Evolutionary conservation across 2,329 filamentous ascomycete species (phyloP).

Genomic region (Ascochyta viciae-villosae): DNA sequence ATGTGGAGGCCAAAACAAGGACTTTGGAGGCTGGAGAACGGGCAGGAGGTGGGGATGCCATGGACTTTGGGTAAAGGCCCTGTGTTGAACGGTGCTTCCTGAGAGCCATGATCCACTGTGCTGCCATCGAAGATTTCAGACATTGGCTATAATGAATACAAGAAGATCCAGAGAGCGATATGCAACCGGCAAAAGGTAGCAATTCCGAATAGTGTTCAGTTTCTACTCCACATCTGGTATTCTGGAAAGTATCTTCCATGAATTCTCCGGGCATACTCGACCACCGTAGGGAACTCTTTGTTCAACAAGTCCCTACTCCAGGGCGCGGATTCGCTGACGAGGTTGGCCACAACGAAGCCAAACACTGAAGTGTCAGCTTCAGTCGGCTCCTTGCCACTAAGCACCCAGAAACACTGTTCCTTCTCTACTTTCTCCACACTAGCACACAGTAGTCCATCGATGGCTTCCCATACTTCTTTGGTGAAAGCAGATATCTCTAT

Average conservation of each 20-base stretch:
- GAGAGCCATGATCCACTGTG: background rate
- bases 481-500: constrained; percentile 59
- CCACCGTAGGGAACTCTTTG: constrained; percentile 55
- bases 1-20: constrained; percentile 46
- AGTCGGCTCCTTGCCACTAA: constrained; percentile 61
- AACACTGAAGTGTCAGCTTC: constrained; percentile 66
- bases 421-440: constrained; percentile 42
- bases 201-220: background rate
- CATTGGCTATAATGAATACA: background rate
- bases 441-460: constrained; percentile 55
- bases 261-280: constrained; percentile 65
- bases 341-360: constrained; percentile 62
- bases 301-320: constrained; percentile 55
- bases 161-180: background rate
- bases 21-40: constrained; percentile 19
- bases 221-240: constrained; percentile 54
- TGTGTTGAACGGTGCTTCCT: background rate
- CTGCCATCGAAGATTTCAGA: background rate
- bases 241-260: constrained; percentile 65
- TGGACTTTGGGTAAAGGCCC: constrained; percentile 25
- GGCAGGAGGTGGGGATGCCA: constrained; percentile 28
- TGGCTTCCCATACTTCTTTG: constrained; percentile 61
- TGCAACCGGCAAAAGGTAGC: too few species aligned
- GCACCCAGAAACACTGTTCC: constrained; percentile 62
- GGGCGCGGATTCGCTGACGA: constrained; percentile 62